Evolutionary conservation across 805 yeast genomes (phyloP), one percentile per base, ranked within the genome.

Genomic region (Metschnikowia hibisci): DNA sequence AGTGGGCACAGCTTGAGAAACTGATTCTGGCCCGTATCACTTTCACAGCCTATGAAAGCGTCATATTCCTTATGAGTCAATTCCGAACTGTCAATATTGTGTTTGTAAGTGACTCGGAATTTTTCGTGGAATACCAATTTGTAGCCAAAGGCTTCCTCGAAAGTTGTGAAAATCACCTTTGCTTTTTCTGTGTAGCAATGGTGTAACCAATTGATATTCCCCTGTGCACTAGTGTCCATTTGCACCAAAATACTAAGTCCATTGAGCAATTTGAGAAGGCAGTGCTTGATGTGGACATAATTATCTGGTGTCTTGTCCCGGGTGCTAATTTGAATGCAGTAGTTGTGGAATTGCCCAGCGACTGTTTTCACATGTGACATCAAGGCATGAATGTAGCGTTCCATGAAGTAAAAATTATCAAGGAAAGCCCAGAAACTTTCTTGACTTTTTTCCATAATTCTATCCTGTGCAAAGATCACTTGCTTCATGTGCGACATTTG

Each of bases 31-130:
- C 14, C 20, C 1, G 13, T 14, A 20, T 29, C 27, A 9, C 33
- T 29, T 37, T 37, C 40, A 22, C 40, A 37, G 34, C 40, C 34
- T 20, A 37, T 37, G 13, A 29, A 29, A 27, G 33, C 22, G 14
- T 30, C 33, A 2, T 18, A 37, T 29, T 29, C 16, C 12, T 29
- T 13, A 5, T 11, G 18, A 3, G 40, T 37, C 20, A 37, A 30
- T 2, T 37, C 40, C 5, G n/a, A 26, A 10, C 27, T 13, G 22
- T 29, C 26, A 4, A 37, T 20, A 12, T 20, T 18, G 6, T 29
- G 20, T 18, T 22, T 20, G 40, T 37, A 37, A 5, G 33, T n/a
- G 14, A 15, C 30, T 14, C 40, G 20, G 33, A 37, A 37, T 22
- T 11, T 32, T 16, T 29, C 33, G 33, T 37, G 40, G 20, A 37